Evolutionary conservation across 1,284 basidiomycete species (phyloP).

Genomic region (Cystobasidium pallidum): DNA sequence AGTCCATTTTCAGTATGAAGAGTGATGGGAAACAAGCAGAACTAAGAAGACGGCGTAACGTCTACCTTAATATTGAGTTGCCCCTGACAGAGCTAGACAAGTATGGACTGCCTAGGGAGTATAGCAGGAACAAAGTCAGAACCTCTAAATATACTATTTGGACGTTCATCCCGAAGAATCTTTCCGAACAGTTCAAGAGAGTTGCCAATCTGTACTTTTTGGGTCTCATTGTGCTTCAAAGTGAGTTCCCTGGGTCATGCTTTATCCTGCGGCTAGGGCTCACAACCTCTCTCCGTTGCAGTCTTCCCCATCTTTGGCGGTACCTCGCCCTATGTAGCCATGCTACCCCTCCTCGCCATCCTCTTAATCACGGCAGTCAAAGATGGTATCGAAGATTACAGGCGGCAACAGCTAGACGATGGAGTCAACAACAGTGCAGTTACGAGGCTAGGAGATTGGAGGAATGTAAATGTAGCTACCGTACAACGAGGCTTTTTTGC

Average conservation of each 20-base stretch:
- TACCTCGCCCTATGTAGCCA: slow-evolving; percentile 77
- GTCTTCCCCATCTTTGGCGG: slow-evolving; percentile 91
- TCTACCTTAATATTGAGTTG: slow-evolving; percentile 77
- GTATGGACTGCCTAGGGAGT: slow-evolving; percentile 76
- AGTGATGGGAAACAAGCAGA: slow-evolving; percentile 43
- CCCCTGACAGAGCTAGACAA: slow-evolving; percentile 68
- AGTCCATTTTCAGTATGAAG: slow-evolving; percentile 19
- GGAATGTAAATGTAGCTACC: slow-evolving; percentile 81
- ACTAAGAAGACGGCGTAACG: slow-evolving; percentile 64
- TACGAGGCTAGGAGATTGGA: slow-evolving; percentile 83
- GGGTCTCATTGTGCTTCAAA: slow-evolving; percentile 76
- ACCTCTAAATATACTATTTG: slow-evolving; percentile 91
- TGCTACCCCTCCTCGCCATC: slow-evolving; percentile 86
- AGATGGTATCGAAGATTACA: slow-evolving; percentile 92
- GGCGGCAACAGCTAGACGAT: slow-evolving; percentile 81
- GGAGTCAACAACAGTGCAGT: slow-evolving; percentile 88
- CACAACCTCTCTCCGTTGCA: slow-evolving; percentile 53
- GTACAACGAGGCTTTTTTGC: slow-evolving; percentile 77
- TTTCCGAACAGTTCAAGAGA: slow-evolving; percentile 86
- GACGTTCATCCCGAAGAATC: slow-evolving; percentile 91
- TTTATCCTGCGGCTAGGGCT: too few relatives aligned
- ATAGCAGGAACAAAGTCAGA: slow-evolving; percentile 90
- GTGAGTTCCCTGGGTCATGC: slow-evolving; percentile 59
- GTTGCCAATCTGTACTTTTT: slow-evolving; percentile 94
- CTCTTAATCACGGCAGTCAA: slow-evolving; percentile 87